phyloP scores from a whole-genome alignment of 768 basidiomycete genomes.

The Psilocybe tampanensis region DNA sequence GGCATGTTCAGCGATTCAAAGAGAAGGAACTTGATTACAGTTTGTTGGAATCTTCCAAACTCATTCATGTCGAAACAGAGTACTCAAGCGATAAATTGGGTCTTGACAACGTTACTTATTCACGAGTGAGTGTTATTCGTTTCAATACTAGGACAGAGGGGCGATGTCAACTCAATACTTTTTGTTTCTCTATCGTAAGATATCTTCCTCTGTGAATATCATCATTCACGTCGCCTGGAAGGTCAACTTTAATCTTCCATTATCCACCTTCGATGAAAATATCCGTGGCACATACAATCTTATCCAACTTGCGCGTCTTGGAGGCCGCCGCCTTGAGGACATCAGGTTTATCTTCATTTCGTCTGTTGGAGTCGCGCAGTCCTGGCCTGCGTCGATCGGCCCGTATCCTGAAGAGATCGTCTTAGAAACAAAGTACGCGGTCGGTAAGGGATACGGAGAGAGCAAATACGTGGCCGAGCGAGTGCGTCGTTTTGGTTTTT shows the following conservation, averaged over 20 bases:
- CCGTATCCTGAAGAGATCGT: constrained; percentile 36
- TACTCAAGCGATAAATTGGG: constrained; percentile 29
- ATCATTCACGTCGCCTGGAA: constrained; percentile 52
- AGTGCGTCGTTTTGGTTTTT: constrained; percentile 25
- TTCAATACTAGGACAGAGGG: too few relatives aligned
- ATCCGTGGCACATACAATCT: constrained; percentile 41
- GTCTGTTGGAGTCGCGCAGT: constrained; percentile 30
- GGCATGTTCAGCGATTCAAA: constrained; percentile 29
- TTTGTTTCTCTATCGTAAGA: constrained; percentile 14
- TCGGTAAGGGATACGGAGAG: constrained; percentile 33
- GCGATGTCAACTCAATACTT: too few relatives aligned
- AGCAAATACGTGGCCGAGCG: constrained; percentile 37
- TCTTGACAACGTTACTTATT: constrained; percentile 22
- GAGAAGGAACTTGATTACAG: constrained; percentile 31
- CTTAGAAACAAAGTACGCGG: constrained; percentile 22
- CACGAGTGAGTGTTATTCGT: constrained; percentile 29
- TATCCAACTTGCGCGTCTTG: constrained; percentile 40
- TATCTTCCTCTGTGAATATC: constrained; percentile 29
- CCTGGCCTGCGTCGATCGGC: constrained; percentile 28
- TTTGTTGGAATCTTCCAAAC: constrained; percentile 30
- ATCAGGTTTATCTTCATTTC: constrained; percentile 43
- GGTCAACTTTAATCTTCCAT: constrained; percentile 45
- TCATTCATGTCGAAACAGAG: constrained; percentile 41
- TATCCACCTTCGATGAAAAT: constrained; percentile 46
- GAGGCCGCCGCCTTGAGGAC: constrained; percentile 19